Evolutionary conservation across 2,329 filamentous ascomycete genomes (phyloP).

Genomic region (Microdochium trichocladiopsis): DNA sequence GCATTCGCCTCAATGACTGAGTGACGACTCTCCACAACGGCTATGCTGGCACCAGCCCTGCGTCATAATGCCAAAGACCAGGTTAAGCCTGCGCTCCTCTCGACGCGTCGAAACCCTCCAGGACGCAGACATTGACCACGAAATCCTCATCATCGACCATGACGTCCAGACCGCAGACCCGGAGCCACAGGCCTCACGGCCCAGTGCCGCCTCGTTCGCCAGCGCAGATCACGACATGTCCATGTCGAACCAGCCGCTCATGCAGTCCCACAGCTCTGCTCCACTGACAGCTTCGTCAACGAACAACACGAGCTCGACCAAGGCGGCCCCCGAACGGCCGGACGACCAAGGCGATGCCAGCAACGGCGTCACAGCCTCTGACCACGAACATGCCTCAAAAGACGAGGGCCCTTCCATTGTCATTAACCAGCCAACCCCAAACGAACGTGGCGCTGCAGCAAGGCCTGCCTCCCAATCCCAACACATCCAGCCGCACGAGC

Average conservation of each 20-base stretch:
- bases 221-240: neutral
- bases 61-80: constrained; percentile 29
- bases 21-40: constrained; percentile 5
- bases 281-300: neutral
- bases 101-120: constrained; percentile 48
- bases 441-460: constrained; percentile 3
- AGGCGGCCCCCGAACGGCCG: neutral
- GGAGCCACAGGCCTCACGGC: neutral
- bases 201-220: neutral
- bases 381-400: neutral
- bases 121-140: constrained; percentile 61
- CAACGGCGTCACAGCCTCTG: neutral
- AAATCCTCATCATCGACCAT: constrained; percentile 61
- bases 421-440: constrained; percentile 16
- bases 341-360: neutral
- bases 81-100: constrained; percentile 33
- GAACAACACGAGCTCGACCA: neutral
- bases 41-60: constrained; percentile 13
- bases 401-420: neutral
- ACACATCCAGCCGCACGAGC: constrained; percentile 2
- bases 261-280: neutral
- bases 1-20: constrained; percentile 1
- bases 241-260: neutral
- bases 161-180: neutral
- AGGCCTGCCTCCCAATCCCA: constrained; percentile 7